phyloP scores from a whole-genome alignment of 1,284 basidiomycete genomes.

The Mycena sp. region DNA sequence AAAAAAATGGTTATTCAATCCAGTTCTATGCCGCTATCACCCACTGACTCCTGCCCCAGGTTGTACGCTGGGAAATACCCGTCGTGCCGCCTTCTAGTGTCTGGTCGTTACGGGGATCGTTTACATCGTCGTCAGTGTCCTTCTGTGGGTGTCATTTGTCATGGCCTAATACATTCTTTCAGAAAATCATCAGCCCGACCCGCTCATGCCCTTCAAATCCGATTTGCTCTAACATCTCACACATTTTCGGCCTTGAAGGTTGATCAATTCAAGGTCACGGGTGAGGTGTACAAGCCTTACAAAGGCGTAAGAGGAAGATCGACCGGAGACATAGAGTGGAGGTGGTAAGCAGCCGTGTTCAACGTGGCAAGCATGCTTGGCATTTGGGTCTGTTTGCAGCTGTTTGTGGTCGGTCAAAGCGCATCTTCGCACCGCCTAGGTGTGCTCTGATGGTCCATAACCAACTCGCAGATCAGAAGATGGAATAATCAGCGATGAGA shows the following conservation, averaged over 20 bases:
- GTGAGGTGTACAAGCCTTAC: conserved; percentile 86
- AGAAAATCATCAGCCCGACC: conserved; percentile 54
- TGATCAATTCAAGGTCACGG: conserved; percentile 85
- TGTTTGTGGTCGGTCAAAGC: conserved; percentile 2
- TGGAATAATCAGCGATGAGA: too few relatives aligned
- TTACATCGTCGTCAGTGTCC: conserved; percentile 58
- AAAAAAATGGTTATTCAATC: conserved; percentile 66
- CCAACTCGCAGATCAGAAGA: too few relatives aligned
- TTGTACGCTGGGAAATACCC: conserved; percentile 81
- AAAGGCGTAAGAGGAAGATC: conserved; percentile 80
- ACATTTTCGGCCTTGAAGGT: conserved; percentile 86
- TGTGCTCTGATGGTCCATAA: too few relatives aligned
- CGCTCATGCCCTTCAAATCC: conserved; percentile 76
- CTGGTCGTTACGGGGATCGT: conserved; percentile 82
- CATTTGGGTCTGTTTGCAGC: neutral
- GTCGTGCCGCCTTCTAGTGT: conserved; percentile 74
- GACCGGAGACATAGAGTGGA: conserved; percentile 75
- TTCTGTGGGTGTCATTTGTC: neutral
- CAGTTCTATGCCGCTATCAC: conserved; percentile 12
- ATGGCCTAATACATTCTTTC: conserved; percentile 11
- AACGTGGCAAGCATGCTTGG: too few relatives aligned
- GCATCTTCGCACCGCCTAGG: too few relatives aligned
- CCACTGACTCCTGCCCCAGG: conserved; percentile 38
- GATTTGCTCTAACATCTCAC: conserved; percentile 78
- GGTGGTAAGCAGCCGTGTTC: conserved; percentile 74